These are phyloP conservation scores for Polytolypa hystricis DNA, from an alignment of 2,329 filamentous ascomycete genomes.

Conservation along the genomic window DNA sequence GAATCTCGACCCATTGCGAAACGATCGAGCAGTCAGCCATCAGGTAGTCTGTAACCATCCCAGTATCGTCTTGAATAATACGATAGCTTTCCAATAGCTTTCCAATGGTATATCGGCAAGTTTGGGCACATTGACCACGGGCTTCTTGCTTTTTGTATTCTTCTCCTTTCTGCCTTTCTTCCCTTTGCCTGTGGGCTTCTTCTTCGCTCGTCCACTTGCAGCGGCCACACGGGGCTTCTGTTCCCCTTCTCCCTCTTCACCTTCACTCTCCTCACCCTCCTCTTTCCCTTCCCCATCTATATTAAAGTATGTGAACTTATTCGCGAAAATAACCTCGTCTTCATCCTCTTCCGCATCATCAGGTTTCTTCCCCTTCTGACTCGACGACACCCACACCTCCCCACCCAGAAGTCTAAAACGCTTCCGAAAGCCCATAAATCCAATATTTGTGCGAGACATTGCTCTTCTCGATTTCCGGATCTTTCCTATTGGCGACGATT, in stretches of 20 bases:
- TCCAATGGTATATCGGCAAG: constrained; percentile 35
- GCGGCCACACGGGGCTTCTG: constrained; percentile 6
- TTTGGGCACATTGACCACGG: constrained; percentile 9
- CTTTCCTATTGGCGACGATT: constrained; percentile 20
- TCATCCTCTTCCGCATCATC: constrained; percentile 10
- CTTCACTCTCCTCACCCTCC: constrained; percentile 11
- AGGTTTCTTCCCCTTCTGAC: constrained; percentile 6
- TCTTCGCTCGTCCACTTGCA: constrained; percentile 9
- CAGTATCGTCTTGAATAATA: constrained; percentile 32
- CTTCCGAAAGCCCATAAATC: constrained; percentile 31
- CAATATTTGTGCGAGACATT: constrained; percentile 34
- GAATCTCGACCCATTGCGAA: constrained; percentile 29
- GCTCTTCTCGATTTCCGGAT: constrained; percentile 28
- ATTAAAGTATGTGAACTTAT: constrained; percentile 18
- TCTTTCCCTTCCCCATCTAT: constrained; percentile 12
- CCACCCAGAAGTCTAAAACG: constrained; percentile 29
- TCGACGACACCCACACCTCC: constrained; percentile 13
- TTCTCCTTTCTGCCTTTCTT: constrained; percentile 20
- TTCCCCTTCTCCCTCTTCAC: constrained; percentile 9
- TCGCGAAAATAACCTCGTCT: constrained; percentile 20
- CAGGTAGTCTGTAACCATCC: constrained; percentile 31
- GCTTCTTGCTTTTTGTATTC: constrained; percentile 16
- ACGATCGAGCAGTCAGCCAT: constrained; percentile 33
- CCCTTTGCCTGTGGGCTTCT: constrained; percentile 16
- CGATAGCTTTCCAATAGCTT: constrained; percentile 36